A percentile compares a stretch with the other conserved stretches of the same genome.
Evolutionary conservation across 495 filamentous ascomycete species (phyloP).

Genomic region (Xylaria sp.): DNA sequence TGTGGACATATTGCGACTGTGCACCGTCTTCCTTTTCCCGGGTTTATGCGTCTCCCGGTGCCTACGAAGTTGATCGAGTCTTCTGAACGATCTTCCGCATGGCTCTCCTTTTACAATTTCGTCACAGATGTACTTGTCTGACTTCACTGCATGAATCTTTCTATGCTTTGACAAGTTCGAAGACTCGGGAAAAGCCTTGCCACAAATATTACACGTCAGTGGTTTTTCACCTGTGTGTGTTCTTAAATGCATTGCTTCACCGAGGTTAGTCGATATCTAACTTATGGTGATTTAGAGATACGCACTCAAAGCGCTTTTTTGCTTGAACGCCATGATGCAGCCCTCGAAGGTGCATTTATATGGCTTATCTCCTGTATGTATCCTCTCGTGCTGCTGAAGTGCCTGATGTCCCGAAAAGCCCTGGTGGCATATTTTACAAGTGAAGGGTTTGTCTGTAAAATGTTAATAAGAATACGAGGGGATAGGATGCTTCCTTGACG

Average conservation of each 20-base stretch:
- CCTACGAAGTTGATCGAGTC: slow-evolving; percentile 61
- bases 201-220: slow-evolving; percentile 55
- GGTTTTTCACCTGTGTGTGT: slow-evolving; percentile 62
- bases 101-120: slow-evolving; percentile 9
- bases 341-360: slow-evolving; percentile 56
- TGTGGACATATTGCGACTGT: slow-evolving; percentile 4
- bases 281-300: slow-evolving; percentile 13
- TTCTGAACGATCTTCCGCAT: slow-evolving; percentile 61
- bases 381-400: slow-evolving; percentile 65
- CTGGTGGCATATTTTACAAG: slow-evolving; percentile 60
- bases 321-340: slow-evolving; percentile 62
- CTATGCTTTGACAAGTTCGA: slow-evolving; percentile 64
- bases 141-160: slow-evolving; percentile 48
- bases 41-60: slow-evolving; percentile 50
- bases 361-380: slow-evolving; percentile 68
- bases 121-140: slow-evolving; percentile 48
- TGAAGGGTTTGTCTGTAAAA: slow-evolving; percentile 61
- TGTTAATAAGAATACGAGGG: slow-evolving; percentile 14
- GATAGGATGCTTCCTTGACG: not conserved
- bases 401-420: slow-evolving; percentile 66
- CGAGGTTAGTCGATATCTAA: slow-evolving; percentile 29
- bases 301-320: slow-evolving; percentile 62
- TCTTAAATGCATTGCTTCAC: slow-evolving; percentile 62
- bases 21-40: not conserved
- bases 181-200: slow-evolving; percentile 60